These are phyloP conservation scores for Pythium myriotylum DNA, from an alignment of 352 stramenopile species.

Conservation along the genomic window DNA sequence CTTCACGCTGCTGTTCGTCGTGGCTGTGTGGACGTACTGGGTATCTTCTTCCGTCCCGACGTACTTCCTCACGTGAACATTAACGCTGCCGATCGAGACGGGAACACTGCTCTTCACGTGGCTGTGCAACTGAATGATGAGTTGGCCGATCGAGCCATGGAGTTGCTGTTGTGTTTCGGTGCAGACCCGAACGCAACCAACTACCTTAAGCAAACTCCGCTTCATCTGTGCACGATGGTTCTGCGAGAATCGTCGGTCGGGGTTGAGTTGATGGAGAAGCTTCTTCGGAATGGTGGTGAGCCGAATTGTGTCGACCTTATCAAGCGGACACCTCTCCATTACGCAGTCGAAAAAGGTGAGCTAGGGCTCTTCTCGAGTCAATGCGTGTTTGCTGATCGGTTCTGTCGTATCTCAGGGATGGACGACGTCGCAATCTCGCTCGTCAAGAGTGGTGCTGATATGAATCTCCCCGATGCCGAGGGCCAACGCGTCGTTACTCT, in stretches of 20 bases:
- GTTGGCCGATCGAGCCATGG: constrained; percentile 64
- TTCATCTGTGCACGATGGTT: constrained; percentile 77
- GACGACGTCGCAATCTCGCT: constrained; percentile 60
- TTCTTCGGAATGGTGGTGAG: constrained; percentile 61
- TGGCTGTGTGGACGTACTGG: constrained; percentile 64
- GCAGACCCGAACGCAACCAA: constrained; percentile 64
- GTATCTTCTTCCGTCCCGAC: constrained; percentile 78
- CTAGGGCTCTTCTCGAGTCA: background rate
- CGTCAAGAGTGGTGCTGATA: constrained; percentile 66
- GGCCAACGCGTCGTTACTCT: constrained; percentile 56
- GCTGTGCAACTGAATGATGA: constrained; percentile 60
- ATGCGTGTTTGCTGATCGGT: background rate
- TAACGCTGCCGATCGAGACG: constrained; percentile 65
- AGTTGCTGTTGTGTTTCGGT: constrained; percentile 72
- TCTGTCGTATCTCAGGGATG: constrained; percentile 40
- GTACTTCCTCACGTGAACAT: constrained; percentile 70
- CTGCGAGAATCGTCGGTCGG: constrained; percentile 47
- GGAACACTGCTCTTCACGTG: constrained; percentile 73
- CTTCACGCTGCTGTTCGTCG: constrained; percentile 63
- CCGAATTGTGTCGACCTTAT: constrained; percentile 58
- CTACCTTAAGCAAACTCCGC: constrained; percentile 70
- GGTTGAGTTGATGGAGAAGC: constrained; percentile 58
- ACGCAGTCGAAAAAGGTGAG: constrained; percentile 76
- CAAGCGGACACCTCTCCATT: constrained; percentile 78
- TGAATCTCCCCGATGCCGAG: constrained; percentile 70